Evolutionary conservation across 495 filamentous ascomycete genomes (phyloP), one percentile per base, ranked within the genome.

Genomic region (Pyrenopolyporus hunteri): DNA sequence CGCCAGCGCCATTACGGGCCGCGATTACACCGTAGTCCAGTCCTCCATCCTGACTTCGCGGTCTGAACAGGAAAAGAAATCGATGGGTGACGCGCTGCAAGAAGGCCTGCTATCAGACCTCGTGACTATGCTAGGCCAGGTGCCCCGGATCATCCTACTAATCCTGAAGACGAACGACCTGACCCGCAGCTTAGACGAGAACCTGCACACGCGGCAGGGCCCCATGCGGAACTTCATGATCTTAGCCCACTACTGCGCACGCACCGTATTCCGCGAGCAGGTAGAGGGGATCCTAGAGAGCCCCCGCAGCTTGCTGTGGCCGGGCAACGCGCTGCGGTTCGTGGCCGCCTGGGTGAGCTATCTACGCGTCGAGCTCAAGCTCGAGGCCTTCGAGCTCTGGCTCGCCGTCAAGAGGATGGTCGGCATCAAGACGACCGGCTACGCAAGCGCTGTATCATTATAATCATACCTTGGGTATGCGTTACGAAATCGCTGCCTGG

Each of bases 91-190:
- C 29, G 91, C 92, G 0, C 76, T 98, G 52, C 88, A 89, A 11
- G 91, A 96, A 46, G 95, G 94, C 8, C 84, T 98, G 75, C 75
- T 99, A 29, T 88, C 87, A 52, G 86, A 96, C 48, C 77, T 99
- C 7, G 89, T 99, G 7, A 89, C 93, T 54, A 78, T 99, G 65
- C 82, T 99, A 6, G 89, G 90, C 25, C 85, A 91, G 61, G 92
- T 99, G 1, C 95, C 95, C 4, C 78, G 91, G 9, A 89, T 98
- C 53, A 95, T 99, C 32, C 82, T 99, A 11, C 78, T 99, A 4
- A 97, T 99, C 64, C 81, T 99, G 48, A 99, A 99, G 76, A 99
- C 95, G 1, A 99, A 99, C 71, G 95, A 99, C 73, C 77, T 99
- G 33, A 99, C 94, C 22, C 86, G 95, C 57, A 93, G 89, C 59